Percentiles rank a stretch among this genome's conserved stretches.
These are phyloP conservation scores for Zea mays DNA, from an alignment of 176 grass and related monocot species.

Conservation along the genomic window Zm-B73-REFERENCE-NAM-5.0 NC_050098.1:130169001-130169500, in stretches of 20 bases:
- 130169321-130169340: background rate
- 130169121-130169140: conserved; percentile 76
- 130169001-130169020: too few species aligned
- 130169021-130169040: too few species aligned
- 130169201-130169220: conserved; percentile 26
- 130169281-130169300: background rate
- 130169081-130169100: conserved; percentile 84
- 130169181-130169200: conserved; percentile 74
- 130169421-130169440: too few species aligned
- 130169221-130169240: background rate
- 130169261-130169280: background rate
- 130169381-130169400: background rate
- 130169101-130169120: conserved; percentile 99
- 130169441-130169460: too few species aligned
- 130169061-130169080: conserved; percentile 65
- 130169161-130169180: conserved; percentile 98
- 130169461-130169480: too few species aligned
- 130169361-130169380: background rate
- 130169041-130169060: background rate
- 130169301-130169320: background rate
- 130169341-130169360: background rate
- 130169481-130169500: too few species aligned
- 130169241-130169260: background rate
- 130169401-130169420: background rate
- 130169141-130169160: conserved; percentile 81